Base-by-base conservation (phyloP, 306 rosid species). In the Argentina anserina region DNA sequence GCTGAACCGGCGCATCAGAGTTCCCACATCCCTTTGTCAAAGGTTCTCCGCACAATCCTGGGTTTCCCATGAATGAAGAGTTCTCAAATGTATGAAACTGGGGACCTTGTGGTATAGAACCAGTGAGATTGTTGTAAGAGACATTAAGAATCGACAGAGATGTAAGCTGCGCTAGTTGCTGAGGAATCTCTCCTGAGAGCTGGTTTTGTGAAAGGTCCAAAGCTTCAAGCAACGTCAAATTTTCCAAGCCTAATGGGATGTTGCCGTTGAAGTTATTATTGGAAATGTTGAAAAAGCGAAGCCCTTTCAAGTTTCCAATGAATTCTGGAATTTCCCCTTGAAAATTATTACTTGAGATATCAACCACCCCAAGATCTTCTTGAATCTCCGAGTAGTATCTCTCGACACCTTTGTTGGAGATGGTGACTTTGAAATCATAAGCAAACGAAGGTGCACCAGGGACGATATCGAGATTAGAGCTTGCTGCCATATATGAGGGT, bases 61-160 rank as follows among this genome's bases (percentile, higher is more conserved):
- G 25, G 25, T 49, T 49, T 17, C 56, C 56, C 25, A 1, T 26
- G 2, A 28, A 67, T 7, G 58, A 62, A 33, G 20, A 17, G 40
- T 29, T 62, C n/a, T 14, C 43, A 8, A 62, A 62, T 13, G 67
- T 62, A 3, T 62, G 3, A 39, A 79, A 55, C 52, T 69, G 67
- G 55, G 25, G 59, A 76, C 78, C n/a, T 53, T 40, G 26, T 52
- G 72, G 67, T 70, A 78, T 8, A 42, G 47, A 49, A 20, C 56
- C 56, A 0, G 11, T 49, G 55, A 49, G 55, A 20, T 49, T 49
- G 11, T 49, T 49, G 50, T 67, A 33, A 3, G 71, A 26, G 33
- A 18, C 12, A 63, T 63, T 6, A 3, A n/a, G 37, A 2, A 7
- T 5, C 34, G 31, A 26, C 15, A 45, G 58, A 23, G 34, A 45